These are phyloP conservation scores for Solanum rostratum DNA, from an alignment of 257 asterid genomes.

Conservation along the genomic window DNA sequence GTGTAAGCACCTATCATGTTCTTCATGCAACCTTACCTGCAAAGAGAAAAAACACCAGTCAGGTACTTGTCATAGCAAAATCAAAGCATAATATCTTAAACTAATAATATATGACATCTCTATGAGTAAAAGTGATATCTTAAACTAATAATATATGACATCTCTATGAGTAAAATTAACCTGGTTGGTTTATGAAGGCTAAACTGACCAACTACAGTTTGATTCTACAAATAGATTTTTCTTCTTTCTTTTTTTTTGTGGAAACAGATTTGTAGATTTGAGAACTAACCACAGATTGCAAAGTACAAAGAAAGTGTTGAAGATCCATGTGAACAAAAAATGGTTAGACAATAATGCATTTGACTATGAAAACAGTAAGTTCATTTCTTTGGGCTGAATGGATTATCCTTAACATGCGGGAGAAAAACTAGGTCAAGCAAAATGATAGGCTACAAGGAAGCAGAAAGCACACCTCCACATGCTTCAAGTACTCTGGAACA, in stretches of 20 bases:
- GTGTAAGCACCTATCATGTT: conserved; percentile 79
- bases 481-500: conserved; percentile 87
- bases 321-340: not conserved
- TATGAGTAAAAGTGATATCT: not conserved
- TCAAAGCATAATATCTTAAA: not conserved
- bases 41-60: not conserved
- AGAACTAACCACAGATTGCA: not conserved
- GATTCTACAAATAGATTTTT: not conserved
- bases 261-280: not conserved
- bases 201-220: not conserved
- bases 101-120: not conserved
- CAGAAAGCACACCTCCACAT: conserved; percentile 59
- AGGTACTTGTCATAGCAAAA: not conserved
- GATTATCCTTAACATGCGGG: not conserved
- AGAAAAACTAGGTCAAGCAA: not conserved
- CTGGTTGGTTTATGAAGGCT: not conserved
- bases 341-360: not conserved
- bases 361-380: not conserved
- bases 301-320: not conserved
- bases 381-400: not conserved
- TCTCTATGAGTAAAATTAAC: not conserved
- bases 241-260: not conserved
- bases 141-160: not conserved
- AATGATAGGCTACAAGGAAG: not conserved
- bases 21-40: conserved; percentile 94